Percentiles rank a stretch among this genome's conserved stretches.
Conservation (phyloP, 768 basidiomycete species). For the Infundibulicybe gibba region DNA sequence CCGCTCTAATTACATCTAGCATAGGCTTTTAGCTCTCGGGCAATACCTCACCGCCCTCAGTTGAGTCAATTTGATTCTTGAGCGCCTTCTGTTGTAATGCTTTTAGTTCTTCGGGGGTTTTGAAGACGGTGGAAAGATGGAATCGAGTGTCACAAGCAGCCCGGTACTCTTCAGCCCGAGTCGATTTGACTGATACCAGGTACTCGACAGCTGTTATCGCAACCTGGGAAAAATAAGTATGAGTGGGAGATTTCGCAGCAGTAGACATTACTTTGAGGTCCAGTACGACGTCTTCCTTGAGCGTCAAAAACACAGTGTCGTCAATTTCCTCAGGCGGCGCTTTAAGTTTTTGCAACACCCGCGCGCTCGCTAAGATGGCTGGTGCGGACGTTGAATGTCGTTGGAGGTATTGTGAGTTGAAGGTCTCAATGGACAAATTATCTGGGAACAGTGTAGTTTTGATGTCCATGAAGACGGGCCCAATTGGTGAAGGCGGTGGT, state of each 20-base stretch:
- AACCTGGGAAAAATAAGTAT: slow-evolving; percentile 32
- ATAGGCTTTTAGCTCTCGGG: too few species aligned
- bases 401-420: slow-evolving; percentile 77
- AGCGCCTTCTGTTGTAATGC: slow-evolving; percentile 28
- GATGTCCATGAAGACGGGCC: slow-evolving; percentile 43
- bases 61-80: too few species aligned
- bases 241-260: slow-evolving; percentile 6
- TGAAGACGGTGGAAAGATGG: slow-evolving; percentile 65
- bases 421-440: slow-evolving; percentile 56
- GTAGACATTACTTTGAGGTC: slow-evolving; percentile 38
- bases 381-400: slow-evolving; percentile 43
- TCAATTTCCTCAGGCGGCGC: slow-evolving; percentile 60
- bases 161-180: slow-evolving; percentile 60
- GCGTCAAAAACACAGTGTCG: slow-evolving; percentile 44
- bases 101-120: slow-evolving; percentile 45
- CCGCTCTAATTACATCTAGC: too few species aligned
- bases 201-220: slow-evolving; percentile 46
- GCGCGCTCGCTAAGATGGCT: slow-evolving; percentile 63
- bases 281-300: slow-evolving; percentile 39
- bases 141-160: slow-evolving; percentile 49
- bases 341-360: slow-evolving; percentile 44
- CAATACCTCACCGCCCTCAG: too few species aligned
- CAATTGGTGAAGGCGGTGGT: slow-evolving; percentile 40
- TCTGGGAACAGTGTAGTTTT: slow-evolving; percentile 52
- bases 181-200: slow-evolving; percentile 46